These are phyloP conservation scores for Fusarium incarnatum DNA, from an alignment of 2,329 filamentous ascomycete genomes.

Conservation along the genomic window DNA sequence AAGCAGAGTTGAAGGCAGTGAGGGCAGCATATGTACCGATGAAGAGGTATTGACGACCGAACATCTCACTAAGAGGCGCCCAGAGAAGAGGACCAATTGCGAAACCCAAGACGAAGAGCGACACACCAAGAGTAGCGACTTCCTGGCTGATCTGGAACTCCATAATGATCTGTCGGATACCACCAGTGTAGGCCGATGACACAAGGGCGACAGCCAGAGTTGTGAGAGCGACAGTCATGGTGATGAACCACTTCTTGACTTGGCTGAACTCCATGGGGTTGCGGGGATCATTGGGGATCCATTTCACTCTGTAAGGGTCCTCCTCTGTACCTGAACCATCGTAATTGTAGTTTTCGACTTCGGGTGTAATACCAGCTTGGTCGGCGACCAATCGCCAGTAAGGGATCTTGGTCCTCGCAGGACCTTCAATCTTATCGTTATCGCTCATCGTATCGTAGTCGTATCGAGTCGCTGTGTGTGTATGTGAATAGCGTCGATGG, in stretches of 20 bases:
- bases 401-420: slow-evolving; percentile 30
- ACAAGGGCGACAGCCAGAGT: slow-evolving; percentile 36
- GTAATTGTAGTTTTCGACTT: slow-evolving; percentile 35
- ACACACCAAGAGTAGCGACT: slow-evolving; percentile 37
- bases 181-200: slow-evolving; percentile 34
- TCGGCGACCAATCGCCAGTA: slow-evolving; percentile 38
- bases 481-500: slow-evolving; percentile 5
- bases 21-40: slow-evolving; percentile 71
- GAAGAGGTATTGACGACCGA: slow-evolving; percentile 72
- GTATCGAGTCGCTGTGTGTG: slow-evolving; percentile 7
- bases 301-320: slow-evolving; percentile 36
- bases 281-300: slow-evolving; percentile 38
- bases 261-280: slow-evolving; percentile 33
- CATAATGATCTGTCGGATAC: slow-evolving; percentile 31
- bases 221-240: slow-evolving; percentile 33
- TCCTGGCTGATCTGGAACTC: slow-evolving; percentile 37
- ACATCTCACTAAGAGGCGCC: slow-evolving; percentile 78
- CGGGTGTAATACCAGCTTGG: slow-evolving; percentile 35
- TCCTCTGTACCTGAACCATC: slow-evolving; percentile 36
- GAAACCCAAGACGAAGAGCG: slow-evolving; percentile 40
- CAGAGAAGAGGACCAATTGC: slow-evolving; percentile 80
- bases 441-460: slow-evolving; percentile 26
- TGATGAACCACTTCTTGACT: slow-evolving; percentile 39
- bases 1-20: slow-evolving; percentile 80
- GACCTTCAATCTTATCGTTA: slow-evolving; percentile 28